Percentiles rank a stretch among this genome's conserved stretches.
Conservation (phyloP, 768 basidiomycete species). For the Podaxis sp. region DNA sequence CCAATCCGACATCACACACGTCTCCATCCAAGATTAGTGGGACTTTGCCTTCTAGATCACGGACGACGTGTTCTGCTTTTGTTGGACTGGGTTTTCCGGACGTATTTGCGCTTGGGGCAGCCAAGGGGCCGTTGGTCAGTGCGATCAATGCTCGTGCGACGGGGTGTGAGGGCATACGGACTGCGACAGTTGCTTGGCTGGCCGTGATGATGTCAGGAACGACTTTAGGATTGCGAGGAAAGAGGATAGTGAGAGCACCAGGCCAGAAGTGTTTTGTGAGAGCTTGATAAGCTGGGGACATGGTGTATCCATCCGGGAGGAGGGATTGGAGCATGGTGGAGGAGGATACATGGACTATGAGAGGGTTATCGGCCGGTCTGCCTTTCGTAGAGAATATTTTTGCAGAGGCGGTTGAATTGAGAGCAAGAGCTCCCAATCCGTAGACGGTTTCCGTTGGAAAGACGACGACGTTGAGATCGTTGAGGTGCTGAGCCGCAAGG, state of each 20-base stretch:
- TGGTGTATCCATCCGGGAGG: conserved; percentile 58
- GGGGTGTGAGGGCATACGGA: conserved; percentile 93
- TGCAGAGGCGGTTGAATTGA: conserved; percentile 55
- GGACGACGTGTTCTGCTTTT: conserved; percentile 74
- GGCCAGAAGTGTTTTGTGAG: conserved; percentile 93
- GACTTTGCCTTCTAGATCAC: conserved; percentile 74
- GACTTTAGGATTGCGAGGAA: conserved; percentile 60
- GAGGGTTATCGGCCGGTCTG: conserved; percentile 91
- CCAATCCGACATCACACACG: conserved; percentile 81
- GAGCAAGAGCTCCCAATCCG: conserved; percentile 87
- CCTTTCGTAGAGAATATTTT: conserved; percentile 88
- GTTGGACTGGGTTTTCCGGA: conserved; percentile 96
- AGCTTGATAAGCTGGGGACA: conserved; percentile 62
- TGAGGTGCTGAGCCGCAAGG: conserved; percentile 51
- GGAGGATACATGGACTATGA: conserved; percentile 95
- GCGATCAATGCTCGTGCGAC: conserved; percentile 89
- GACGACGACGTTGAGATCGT: conserved; percentile 55
- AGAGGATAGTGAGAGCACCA: conserved; percentile 87
- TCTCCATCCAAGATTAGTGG: conserved; percentile 90
- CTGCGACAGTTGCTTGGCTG: conserved; percentile 73
- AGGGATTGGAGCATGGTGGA: conserved; percentile 72
- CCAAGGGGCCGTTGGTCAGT: conserved; percentile 67
- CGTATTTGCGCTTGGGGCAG: conserved; percentile 93
- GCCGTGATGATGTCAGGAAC: conserved; percentile 81
- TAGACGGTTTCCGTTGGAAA: conserved; percentile 99